Evolutionary conservation across 164 flowering plant genomes (phyloP).

Genomic region (Sedum album): DNA sequence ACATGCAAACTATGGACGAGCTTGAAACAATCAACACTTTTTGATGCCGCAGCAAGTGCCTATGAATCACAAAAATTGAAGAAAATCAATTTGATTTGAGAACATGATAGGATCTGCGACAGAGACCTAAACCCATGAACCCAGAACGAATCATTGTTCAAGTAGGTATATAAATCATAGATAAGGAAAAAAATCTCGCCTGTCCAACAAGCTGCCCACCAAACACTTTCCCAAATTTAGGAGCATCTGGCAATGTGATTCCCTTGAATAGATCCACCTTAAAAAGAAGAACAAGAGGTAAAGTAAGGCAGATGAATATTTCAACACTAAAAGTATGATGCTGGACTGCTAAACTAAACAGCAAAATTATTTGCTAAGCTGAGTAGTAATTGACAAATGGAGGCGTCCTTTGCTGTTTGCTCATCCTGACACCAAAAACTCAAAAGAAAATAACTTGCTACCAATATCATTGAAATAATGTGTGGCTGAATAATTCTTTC

Average conservation of each 20-base stretch:
- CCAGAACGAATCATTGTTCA: background rate
- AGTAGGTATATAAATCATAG: background rate
- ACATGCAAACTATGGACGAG: conserved; percentile 78
- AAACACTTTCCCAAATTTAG: conserved; percentile 73
- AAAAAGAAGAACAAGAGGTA: conserved; percentile 11
- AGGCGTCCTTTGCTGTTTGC: too few species aligned
- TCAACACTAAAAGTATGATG: background rate
- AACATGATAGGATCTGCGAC: background rate
- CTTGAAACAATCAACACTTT: conserved; percentile 85
- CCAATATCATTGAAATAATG: too few species aligned
- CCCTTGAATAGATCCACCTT: conserved; percentile 83
- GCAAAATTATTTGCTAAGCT: background rate
- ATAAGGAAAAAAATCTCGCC: conserved; percentile 30
- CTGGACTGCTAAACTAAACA: background rate
- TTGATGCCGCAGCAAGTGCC: conserved; percentile 97
- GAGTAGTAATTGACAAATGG: too few species aligned
- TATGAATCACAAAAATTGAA: conserved; percentile 22
- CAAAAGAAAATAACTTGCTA: too few species aligned
- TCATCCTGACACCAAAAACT: too few species aligned
- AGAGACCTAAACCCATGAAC: background rate
- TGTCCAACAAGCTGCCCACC: conserved; percentile 96
- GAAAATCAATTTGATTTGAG: background rate
- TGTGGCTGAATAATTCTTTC: too few species aligned
- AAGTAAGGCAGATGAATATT: background rate
- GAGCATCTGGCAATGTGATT: conserved; percentile 80